Conservation (phyloP, 352 stramenopile species). For the Pythium myriotylum region DNA sequence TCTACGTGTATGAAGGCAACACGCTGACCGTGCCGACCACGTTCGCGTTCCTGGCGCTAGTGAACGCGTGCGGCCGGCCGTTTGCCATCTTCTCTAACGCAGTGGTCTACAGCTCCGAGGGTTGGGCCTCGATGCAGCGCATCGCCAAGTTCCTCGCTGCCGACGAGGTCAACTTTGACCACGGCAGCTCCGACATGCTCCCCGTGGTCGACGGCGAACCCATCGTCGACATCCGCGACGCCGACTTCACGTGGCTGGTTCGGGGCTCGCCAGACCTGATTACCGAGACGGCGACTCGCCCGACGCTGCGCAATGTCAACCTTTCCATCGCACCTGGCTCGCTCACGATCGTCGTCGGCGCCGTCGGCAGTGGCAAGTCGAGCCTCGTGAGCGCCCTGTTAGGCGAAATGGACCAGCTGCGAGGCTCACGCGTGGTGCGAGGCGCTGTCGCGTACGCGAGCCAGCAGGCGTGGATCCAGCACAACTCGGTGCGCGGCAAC, state of each 20-base stretch:
- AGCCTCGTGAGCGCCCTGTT: too few species aligned
- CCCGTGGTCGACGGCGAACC: constrained; percentile 14
- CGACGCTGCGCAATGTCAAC: constrained; percentile 28
- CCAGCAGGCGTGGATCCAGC: too few species aligned
- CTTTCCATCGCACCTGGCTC: constrained; percentile 56
- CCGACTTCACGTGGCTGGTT: constrained; percentile 37
- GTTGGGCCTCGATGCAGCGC: constrained; percentile 32
- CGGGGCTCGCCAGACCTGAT: neutral
- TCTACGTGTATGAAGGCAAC: constrained; percentile 23
- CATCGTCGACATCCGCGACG: constrained; percentile 32
- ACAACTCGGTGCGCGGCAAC: too few species aligned
- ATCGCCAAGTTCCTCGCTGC: too few species aligned
- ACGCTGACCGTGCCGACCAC: constrained; percentile 15
- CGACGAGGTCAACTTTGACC: constrained; percentile 33
- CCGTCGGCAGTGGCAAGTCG: constrained; percentile 59
- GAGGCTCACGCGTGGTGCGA: too few species aligned
- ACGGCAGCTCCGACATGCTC: neutral
- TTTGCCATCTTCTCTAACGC: constrained; percentile 44
- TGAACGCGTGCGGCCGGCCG: constrained; percentile 37
- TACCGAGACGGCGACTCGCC: neutral
- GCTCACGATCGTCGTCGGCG: constrained; percentile 56
- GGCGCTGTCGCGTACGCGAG: too few species aligned
- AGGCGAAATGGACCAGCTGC: too few species aligned
- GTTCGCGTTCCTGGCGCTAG: too few species aligned
- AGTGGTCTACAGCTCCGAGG: constrained; percentile 33